Conservation (phyloP, 2,329 filamentous ascomycete genomes). For the Albifimbria verrucaria region DNA sequence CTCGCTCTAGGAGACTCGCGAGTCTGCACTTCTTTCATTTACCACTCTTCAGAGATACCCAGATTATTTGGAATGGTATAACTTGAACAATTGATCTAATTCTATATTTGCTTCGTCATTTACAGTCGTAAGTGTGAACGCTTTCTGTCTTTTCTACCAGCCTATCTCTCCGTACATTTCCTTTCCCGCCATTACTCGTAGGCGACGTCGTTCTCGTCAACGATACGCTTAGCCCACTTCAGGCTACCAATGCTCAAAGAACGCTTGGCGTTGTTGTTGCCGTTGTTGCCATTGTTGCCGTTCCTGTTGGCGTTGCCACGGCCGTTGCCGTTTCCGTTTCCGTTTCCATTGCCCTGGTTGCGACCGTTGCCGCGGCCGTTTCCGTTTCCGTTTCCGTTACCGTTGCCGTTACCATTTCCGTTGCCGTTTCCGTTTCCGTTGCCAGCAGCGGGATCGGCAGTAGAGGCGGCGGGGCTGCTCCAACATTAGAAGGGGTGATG, state of each 20-base stretch:
- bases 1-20: not conserved
- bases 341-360: conserved; percentile 6
- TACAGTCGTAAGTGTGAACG: not conserved
- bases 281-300: conserved; percentile 6
- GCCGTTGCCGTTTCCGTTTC: conserved; percentile 4
- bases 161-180: no score
- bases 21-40: not conserved
- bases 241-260: not conserved
- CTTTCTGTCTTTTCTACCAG: not conserved
- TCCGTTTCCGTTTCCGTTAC: not conserved
- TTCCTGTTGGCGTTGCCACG: conserved; percentile 5
- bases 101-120: conserved; percentile 1
- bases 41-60: not conserved
- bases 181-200: no score
- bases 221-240: not conserved
- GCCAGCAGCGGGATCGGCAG: conserved; percentile 4
- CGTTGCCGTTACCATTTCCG: conserved; percentile 12
- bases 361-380: conserved; percentile 2
- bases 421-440: conserved; percentile 7
- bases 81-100: not conserved
- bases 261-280: not conserved
- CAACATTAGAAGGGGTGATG: not conserved
- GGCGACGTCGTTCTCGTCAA: not conserved
- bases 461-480: conserved; percentile 1
- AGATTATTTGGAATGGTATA: not conserved